A percentile compares a stretch with the other conserved stretches of the same genome.
Evolutionary conservation across 2,329 filamentous ascomycete genomes (phyloP).

Genomic region (Aspergillus sp.): DNA sequence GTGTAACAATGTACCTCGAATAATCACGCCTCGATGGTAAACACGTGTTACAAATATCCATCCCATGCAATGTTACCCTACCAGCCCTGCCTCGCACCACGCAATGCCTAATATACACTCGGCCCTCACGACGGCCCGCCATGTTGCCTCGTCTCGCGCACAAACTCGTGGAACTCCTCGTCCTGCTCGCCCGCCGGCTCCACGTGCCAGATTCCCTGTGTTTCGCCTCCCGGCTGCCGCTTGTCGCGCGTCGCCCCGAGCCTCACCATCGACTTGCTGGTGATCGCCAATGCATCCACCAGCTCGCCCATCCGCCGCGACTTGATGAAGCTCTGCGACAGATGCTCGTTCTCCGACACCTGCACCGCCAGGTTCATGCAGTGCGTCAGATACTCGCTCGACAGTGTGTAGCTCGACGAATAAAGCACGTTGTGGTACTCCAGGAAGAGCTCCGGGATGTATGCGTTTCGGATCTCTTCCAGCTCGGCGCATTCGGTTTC

Average conservation of each 20-base stretch:
- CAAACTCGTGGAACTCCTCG: constrained; percentile 3
- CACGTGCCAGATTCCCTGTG: constrained; percentile 32
- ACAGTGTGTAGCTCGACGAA: constrained; percentile 63
- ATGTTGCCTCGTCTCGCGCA: constrained; percentile 5
- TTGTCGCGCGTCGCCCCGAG: constrained; percentile 37
- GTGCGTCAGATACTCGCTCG: constrained; percentile 67
- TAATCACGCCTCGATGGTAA: too few relatives aligned
- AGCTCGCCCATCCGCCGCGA: constrained; percentile 64
- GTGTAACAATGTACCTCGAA: too few relatives aligned
- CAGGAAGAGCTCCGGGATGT: constrained; percentile 77
- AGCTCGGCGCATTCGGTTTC: constrained; percentile 53
- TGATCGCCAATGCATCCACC: constrained; percentile 64
- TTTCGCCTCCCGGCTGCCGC: constrained; percentile 29
- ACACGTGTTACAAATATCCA: too few relatives aligned
- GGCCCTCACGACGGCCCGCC: not conserved
- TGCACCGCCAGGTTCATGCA: constrained; percentile 80
- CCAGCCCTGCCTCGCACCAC: too few relatives aligned
- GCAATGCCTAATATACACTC: constrained; percentile 1
- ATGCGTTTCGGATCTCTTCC: constrained; percentile 58
- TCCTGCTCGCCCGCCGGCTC: constrained; percentile 18
- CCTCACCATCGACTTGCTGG: constrained; percentile 60
- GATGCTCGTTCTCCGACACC: constrained; percentile 59
- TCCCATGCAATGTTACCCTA: too few relatives aligned
- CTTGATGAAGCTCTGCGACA: constrained; percentile 56
- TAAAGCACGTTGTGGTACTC: constrained; percentile 76